phyloP scores from a whole-genome alignment of 441 rosid genomes.

The Corymbia citriodora region DNA sequence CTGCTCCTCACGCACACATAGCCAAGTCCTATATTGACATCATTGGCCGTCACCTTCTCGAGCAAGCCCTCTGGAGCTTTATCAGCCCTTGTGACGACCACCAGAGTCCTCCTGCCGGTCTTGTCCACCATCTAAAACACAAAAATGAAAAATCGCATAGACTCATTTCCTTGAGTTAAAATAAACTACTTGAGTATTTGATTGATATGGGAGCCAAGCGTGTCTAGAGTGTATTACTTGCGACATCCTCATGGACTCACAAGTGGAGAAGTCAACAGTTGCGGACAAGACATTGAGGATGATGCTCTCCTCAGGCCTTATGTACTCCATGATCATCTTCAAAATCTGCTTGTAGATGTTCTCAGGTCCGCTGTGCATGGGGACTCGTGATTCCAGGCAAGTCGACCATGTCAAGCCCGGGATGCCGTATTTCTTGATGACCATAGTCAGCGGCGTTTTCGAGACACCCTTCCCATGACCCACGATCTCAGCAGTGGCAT shows the following conservation, averaged over 20 bases:
- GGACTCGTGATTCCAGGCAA: not conserved
- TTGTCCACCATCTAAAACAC: not conserved
- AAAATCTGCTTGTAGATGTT: not conserved
- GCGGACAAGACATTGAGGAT: not conserved
- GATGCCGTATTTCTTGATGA: not conserved
- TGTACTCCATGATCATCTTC: not conserved
- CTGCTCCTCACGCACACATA: not conserved
- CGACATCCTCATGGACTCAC: not conserved
- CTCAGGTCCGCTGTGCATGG: not conserved
- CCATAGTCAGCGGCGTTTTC: not conserved
- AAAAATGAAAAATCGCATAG: too few relatives aligned
- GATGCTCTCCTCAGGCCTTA: not conserved
- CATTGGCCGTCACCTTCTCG: not conserved
- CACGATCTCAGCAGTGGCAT: not conserved
- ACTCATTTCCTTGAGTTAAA: not conserved
- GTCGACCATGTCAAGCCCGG: not conserved
- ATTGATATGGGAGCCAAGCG: too few relatives aligned
- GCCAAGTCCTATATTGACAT: not conserved
- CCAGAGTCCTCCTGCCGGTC: not conserved
- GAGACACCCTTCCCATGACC: not conserved
- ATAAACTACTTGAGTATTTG: not conserved
- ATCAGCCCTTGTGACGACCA: not conserved
- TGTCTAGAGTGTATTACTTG: not conserved
- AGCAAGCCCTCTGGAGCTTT: not conserved
- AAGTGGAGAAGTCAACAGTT: not conserved